These are phyloP conservation scores for Coemansia aciculifera DNA, from an alignment of 192 early-diverging fungal species.

Conservation along the genomic window DNA sequence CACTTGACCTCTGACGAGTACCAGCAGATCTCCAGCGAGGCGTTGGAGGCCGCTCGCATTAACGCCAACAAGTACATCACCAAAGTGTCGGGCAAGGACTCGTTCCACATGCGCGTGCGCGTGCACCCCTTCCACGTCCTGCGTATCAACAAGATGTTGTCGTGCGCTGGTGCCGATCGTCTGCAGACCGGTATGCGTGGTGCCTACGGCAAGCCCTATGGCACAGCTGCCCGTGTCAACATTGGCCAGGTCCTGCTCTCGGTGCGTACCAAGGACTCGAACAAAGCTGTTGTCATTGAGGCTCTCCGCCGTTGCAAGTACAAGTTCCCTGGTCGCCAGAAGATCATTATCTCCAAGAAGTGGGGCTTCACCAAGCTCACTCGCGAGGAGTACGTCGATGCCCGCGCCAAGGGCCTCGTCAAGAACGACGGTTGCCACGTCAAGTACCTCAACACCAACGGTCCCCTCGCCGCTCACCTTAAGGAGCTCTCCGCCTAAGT, in stretches of 20 bases:
- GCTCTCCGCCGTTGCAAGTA: conserved; percentile 93
- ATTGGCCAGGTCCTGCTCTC: conserved; percentile 98
- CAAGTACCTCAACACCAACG: conserved; percentile 89
- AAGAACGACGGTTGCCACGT: conserved; percentile 93
- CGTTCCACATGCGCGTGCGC: conserved; percentile 98
- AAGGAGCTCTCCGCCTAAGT: conserved; percentile 21
- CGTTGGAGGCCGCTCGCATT: conserved; percentile 97
- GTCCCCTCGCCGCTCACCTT: conserved; percentile 65
- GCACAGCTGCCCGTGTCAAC: conserved; percentile 93
- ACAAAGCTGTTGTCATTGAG: conserved; percentile 92
- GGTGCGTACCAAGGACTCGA: conserved; percentile 91
- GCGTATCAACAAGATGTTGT: conserved; percentile 99
- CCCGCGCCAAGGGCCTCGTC: conserved; percentile 72
- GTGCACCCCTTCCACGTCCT: conserved; percentile 99
- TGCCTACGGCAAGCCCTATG: conserved; percentile 96
- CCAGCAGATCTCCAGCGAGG: conserved; percentile 98
- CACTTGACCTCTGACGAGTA: conserved; percentile 97
- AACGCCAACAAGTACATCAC: conserved; percentile 98
- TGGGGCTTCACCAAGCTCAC: conserved; percentile 99
- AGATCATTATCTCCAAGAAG: conserved; percentile 99
- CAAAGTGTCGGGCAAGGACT: conserved; percentile 96
- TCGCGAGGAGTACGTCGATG: conserved; percentile 84
- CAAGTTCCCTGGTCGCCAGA: conserved; percentile 99
- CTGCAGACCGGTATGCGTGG: conserved; percentile 99
- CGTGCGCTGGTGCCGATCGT: conserved; percentile 98